A percentile compares a stretch with the other conserved stretches of the same genome.
Conservation (phyloP, 768 basidiomycete species). For the Tulasnella sp. region DNA sequence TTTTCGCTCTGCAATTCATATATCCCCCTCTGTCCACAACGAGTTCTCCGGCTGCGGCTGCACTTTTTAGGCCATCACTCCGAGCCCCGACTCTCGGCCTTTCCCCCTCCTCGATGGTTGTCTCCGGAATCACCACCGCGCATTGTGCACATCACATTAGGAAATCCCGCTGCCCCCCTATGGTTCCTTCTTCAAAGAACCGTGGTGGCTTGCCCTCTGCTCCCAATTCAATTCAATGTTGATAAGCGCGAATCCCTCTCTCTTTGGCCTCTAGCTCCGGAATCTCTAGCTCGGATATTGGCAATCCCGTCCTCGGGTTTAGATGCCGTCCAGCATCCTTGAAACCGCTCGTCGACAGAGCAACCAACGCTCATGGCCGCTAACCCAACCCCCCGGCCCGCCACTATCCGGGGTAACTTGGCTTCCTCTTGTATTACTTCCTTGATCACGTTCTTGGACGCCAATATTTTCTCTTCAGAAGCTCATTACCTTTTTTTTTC, state of each 20-base stretch:
- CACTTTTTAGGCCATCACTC: not conserved
- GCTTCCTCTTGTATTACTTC: not conserved
- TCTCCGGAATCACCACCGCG: not conserved
- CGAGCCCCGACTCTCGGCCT: not conserved
- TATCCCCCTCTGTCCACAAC: not conserved
- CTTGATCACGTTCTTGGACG: not conserved
- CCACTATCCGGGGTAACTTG: not conserved
- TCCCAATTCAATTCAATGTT: not conserved
- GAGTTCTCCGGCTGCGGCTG: not conserved
- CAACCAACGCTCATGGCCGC: not conserved
- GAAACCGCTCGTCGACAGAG: not conserved
- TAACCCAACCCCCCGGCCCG: not conserved
- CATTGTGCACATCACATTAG: not conserved
- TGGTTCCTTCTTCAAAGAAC: not conserved
- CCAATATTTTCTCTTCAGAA: not conserved
- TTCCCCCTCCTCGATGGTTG: not conserved
- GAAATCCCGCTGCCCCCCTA: not conserved
- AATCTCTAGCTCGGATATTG: not conserved
- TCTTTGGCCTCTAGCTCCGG: not conserved
- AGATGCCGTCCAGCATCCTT: not conserved
- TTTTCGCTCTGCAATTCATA: not conserved
- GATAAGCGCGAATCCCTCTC: not conserved
- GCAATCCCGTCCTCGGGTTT: not conserved
- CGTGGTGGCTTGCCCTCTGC: not conserved
- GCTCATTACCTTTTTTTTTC: not conserved